Base-by-base conservation (phyloP, 2,329 filamentous ascomycete species). In the Coniochaeta ligniaria region DNA sequence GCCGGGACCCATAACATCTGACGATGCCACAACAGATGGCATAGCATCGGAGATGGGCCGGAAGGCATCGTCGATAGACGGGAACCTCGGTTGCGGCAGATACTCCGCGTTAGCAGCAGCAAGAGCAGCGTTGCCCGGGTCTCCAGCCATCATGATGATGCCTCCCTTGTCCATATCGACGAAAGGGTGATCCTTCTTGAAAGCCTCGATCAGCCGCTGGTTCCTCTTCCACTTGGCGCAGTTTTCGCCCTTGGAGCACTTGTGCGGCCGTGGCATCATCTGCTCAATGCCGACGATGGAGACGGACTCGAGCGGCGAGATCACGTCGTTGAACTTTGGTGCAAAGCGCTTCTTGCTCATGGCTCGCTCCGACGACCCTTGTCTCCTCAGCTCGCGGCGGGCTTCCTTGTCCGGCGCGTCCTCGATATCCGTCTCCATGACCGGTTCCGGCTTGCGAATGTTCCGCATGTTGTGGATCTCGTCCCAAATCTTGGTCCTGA, bases 271-370 rank as follows among this genome's bases (percentile, higher is more conserved):
- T 6, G 92, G 92, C 60, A 96, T 82, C 59, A 95, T 78, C 73
- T 96, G 91, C 75, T 96, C 92, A 64, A 96, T 96, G 31, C 90
- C 92, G 36, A 96, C 92, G 66, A 96, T 96, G 0, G 92, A 96
- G 4, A 95, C 88, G 1, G 91, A 94, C 72, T 96, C 91, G 61
- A 87, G 83, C 2, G 91, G 91, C 1, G 88, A 88, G 70, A 95
- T 88, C 55, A 84, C 76, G 67, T 93, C 89, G 64, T 86, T 84
- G 59, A 77, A 72, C 14, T 77, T 73, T 8, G 71, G 67, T 22
- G 28, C 31, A 6, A 22, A 38, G 61, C 74, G 75, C 64, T 73
- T 74, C 61, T 72, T 70, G 64, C 70, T 76, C 9, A 73, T 72
- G 26, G 73, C 71, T 63, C 68, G 71, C 3, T 72, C 62, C 9